Base-by-base conservation (phyloP, 306 rosid species). In the Quercus rubra region DNA sequence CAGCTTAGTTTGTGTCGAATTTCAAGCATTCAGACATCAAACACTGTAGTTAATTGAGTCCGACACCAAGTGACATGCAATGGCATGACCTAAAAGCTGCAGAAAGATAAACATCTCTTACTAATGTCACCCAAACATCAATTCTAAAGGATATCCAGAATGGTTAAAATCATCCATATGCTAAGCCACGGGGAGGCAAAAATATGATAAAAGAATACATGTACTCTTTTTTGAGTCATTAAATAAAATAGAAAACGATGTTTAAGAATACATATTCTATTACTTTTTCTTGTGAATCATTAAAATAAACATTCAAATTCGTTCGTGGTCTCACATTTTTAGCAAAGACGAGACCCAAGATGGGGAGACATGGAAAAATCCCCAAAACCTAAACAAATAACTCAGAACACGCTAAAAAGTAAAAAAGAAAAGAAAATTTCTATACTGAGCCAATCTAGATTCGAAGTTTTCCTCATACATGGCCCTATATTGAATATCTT, bases 361-460 rank as follows among this genome's bases (percentile, higher is more conserved):
- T 13, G 78, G 85, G 78, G 79, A 77, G 72, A 67, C 64, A 31
- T 20, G 78, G 71, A 78, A 81, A 81, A 81, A 70, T 70, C 85
- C 83, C 84, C 88, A 82, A 20, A 55, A 55, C 30, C n/a, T 15
- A 12, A 20, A 11, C 30, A 41, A 23, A 6, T 15, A 46, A 51
- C 43, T 28, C 13, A 9, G 25, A 62, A 31, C 20, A 31, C 3
- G 12, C 70, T 41, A 64, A 27, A 58, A 81, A 70, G 23, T 55
- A 62, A 80, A 14, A 51, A 10, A 30, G 30, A 73, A 19, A 38
- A 72, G 55, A 74, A 72, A 13, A 70, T 27, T 70, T 31, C 62
- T 61, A 38, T 52, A 63, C 56, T 4, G 83, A 49, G 66, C 83
- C 70, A n/a, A 59, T 17, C 71, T 68, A 64, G 70, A 64, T 64